These are phyloP conservation scores for Alnus rubra DNA, from an alignment of 306 rosid genomes.

Conservation along the genomic window DNA sequence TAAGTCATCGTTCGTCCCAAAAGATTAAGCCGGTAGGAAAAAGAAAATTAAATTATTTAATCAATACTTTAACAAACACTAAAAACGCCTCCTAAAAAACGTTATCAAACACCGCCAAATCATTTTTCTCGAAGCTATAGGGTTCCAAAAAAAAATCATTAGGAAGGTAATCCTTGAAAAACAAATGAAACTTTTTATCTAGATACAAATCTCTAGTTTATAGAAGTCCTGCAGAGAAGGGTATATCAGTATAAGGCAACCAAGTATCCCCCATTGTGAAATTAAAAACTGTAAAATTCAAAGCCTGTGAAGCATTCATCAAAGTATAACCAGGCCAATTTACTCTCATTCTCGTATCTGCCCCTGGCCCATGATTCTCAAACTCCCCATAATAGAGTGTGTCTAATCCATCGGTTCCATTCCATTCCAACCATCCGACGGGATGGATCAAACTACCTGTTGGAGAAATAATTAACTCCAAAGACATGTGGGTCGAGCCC, in stretches of 20 bases:
- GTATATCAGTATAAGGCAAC: constrained; percentile 73
- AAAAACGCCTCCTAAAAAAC: too few relatives aligned
- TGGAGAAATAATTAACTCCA: too few relatives aligned
- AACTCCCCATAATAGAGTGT: constrained; percentile 73
- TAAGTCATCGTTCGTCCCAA: too few relatives aligned
- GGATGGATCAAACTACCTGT: constrained; percentile 46
- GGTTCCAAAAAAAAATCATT: too few relatives aligned
- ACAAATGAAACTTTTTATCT: too few relatives aligned
- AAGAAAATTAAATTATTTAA: too few relatives aligned
- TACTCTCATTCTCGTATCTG: constrained; percentile 54
- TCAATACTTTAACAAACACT: too few relatives aligned
- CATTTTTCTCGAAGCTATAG: too few relatives aligned
- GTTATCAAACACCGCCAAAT: too few relatives aligned
- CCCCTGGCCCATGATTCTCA: constrained; percentile 67
- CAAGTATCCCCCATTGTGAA: constrained; percentile 67
- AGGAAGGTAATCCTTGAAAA: too few relatives aligned
- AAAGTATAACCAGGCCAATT: constrained; percentile 64
- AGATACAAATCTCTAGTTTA: constrained; percentile 2
- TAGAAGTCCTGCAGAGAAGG: constrained; percentile 52
- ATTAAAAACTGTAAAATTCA: constrained; percentile 62
- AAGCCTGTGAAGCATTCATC: constrained; percentile 63
- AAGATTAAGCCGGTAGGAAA: too few relatives aligned
- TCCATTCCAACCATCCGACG: constrained; percentile 77
- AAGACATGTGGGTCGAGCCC: too few relatives aligned
- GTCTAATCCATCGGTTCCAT: constrained; percentile 65